Evolutionary conservation across 257 asterid genomes (phyloP), one percentile per base, ranked within the genome.

Genomic region (Galeopsis tetrahit): DNA sequence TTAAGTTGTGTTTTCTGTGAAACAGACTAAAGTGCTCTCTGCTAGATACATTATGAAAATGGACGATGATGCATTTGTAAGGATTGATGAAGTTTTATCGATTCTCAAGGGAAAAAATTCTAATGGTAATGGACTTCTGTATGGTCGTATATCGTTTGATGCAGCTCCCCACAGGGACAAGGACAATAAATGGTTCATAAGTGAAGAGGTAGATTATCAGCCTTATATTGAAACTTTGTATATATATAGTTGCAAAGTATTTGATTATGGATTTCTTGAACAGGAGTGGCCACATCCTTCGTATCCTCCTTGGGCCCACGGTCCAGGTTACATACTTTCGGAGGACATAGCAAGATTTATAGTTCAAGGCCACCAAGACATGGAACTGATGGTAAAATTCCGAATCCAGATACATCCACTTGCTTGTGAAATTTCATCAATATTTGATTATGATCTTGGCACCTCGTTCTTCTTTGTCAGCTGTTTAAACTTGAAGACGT

Each of bases 271-370:
- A 48, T 76, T 48, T 61, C n/a, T 69, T 56, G 72, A 69, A 77
- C 79, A 91, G 96, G 97, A 94, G 82, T 94, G 97, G 97, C 88
- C 93, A 4, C 91, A 90, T 80, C 64, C 96, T 3, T 56, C 89
- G 6, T 94, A 82, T 72, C 99, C 99, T 72, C 97, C 97, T 0
- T 91, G 99, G 97, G 95, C 99, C 0, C 99, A 94, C 43, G 99
- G 97, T 64, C 99, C 99, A 21, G 99, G 99, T 15, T 94, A 94
- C 77, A 77, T 94, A 63, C 77, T 91, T 38, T 91, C 99, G 13
- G 83, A 84, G n/a, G 95, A 88, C 83, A 69, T 94, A 42, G 99
- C 97, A n/a, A 82, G 80, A 75, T 91, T 85, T 72, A 91, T 94
- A 11, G 97, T 91, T 60, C 77, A 77, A 77, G 95, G 93, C 34